These are phyloP conservation scores for Hericium coralloides DNA, from an alignment of 768 basidiomycete genomes.

Conservation along the genomic window DNA sequence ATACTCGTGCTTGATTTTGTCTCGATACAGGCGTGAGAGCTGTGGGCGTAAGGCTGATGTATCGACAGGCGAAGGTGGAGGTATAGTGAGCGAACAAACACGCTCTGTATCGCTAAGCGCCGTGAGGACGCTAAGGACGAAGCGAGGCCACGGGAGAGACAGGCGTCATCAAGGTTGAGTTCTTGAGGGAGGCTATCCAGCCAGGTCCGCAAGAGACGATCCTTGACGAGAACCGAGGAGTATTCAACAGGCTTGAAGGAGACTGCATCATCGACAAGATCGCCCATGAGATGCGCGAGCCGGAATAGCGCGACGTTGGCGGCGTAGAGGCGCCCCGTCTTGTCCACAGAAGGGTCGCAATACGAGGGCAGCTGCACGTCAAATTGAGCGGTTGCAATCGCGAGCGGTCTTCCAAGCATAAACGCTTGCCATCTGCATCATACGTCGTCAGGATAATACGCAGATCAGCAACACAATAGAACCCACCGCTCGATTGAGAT, in stretches of 20 bases:
- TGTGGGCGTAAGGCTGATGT: constrained; percentile 65
- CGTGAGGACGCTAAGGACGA: constrained; percentile 49
- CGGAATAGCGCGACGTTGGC: constrained; percentile 70
- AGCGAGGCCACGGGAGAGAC: constrained; percentile 62
- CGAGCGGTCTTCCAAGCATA: constrained; percentile 72
- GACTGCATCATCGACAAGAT: constrained; percentile 80
- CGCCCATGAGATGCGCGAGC: constrained; percentile 70
- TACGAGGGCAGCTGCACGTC: constrained; percentile 71
- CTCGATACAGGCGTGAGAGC: constrained; percentile 11
- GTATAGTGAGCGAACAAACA: constrained; percentile 69
- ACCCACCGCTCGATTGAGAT: constrained; percentile 67
- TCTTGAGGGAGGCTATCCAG: constrained; percentile 68
- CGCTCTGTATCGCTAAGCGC: constrained; percentile 70
- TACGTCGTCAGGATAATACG: constrained; percentile 4
- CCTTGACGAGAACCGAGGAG: constrained; percentile 62
- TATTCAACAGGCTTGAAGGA: constrained; percentile 69
- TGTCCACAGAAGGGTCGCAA: constrained; percentile 55
- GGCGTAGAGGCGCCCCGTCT: constrained; percentile 56
- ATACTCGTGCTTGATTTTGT: constrained; percentile 47
- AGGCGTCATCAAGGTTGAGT: constrained; percentile 69
- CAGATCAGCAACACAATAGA: not conserved
- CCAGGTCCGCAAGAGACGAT: constrained; percentile 65
- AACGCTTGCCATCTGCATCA: constrained; percentile 73
- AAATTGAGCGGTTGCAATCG: constrained; percentile 74
- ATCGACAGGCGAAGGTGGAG: constrained; percentile 81